phyloP scores from a whole-genome alignment of 306 rosid species.

The Nissolia schottii region DNA sequence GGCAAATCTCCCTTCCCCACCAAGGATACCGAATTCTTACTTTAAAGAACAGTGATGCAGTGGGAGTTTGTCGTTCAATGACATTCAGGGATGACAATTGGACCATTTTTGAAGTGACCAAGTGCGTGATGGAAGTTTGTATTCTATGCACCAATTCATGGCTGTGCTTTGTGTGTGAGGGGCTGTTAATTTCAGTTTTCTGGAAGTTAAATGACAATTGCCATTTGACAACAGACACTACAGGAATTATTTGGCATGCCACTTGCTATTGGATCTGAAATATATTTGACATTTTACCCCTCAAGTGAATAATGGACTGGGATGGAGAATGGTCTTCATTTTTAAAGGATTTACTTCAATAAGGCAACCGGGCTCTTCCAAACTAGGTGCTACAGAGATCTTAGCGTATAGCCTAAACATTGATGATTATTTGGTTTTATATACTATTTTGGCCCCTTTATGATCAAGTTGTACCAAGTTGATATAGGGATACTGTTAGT shows the following conservation, averaged over 20 bases:
- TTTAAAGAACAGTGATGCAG: conserved; percentile 27
- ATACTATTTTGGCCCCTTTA: neutral
- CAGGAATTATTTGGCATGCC: neutral
- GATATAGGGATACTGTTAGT: neutral
- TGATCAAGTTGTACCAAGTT: neutral
- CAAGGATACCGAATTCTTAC: conserved; percentile 50
- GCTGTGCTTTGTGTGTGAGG: neutral
- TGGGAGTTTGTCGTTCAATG: neutral
- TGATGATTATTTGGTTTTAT: neutral
- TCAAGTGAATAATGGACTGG: neutral
- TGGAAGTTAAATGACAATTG: neutral
- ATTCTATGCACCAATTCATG: neutral
- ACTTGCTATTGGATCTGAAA: neutral
- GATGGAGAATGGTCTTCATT: neutral
- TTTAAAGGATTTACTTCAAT: neutral
- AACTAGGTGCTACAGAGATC: neutral
- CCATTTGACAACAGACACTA: neutral
- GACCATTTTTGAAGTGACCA: neutral
- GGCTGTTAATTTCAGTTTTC: neutral
- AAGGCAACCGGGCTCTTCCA: neutral
- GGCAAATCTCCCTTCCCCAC: conserved; percentile 62
- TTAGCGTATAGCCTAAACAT: neutral
- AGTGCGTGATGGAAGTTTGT: neutral
- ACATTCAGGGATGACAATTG: neutral
- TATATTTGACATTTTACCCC: neutral